Percentiles rank a stretch among this genome's conserved stretches.
Conservation (phyloP, 2,329 filamentous ascomycete species). For the Epichloe gansuensis region DNA sequence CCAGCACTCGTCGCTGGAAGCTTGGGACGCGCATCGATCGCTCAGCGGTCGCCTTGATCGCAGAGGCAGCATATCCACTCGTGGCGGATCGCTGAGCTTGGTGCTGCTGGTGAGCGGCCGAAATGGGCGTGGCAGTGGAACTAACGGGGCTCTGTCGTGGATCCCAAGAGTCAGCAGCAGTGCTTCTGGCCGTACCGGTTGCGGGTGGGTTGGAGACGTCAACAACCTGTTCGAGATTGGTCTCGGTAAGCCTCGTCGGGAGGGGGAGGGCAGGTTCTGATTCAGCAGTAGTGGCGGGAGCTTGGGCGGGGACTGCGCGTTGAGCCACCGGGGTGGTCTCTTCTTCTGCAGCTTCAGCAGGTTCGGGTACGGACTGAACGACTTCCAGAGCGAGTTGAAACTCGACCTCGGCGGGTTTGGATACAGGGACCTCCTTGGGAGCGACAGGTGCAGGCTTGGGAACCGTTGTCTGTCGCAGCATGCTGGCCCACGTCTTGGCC, state of each 20-base stretch:
- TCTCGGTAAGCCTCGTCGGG: constrained; percentile 75
- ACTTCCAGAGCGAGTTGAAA: constrained; percentile 26
- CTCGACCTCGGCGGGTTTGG: constrained; percentile 27
- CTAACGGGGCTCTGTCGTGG: constrained; percentile 47
- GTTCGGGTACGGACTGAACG: constrained; percentile 22
- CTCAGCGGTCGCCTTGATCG: constrained; percentile 62
- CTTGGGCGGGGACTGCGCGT: constrained; percentile 16
- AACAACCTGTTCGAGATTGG: constrained; percentile 82
- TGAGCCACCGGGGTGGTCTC: constrained; percentile 22
- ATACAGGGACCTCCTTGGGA: constrained; percentile 14
- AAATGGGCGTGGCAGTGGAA: constrained; percentile 54
- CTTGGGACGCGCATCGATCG: constrained; percentile 57
- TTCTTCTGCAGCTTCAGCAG: constrained; percentile 23
- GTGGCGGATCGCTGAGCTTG: constrained; percentile 40
- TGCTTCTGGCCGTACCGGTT: constrained; percentile 79
- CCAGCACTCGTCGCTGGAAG: constrained; percentile 75
- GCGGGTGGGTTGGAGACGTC: constrained; percentile 67
- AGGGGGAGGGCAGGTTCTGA: constrained; percentile 45
- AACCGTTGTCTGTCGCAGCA: constrained; percentile 50
- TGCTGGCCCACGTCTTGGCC: constrained; percentile 61
- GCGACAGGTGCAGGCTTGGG: constrained; percentile 38
- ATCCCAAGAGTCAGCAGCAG: constrained; percentile 76
- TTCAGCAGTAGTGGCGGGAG: constrained; percentile 26
- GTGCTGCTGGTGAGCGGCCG: constrained; percentile 50
- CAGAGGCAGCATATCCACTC: constrained; percentile 65